Percentiles rank a stretch among this genome's conserved stretches.
Evolutionary conservation across 78 protist genomes (phyloP).

Genomic region (Anaeramoeba ignava): DNA sequence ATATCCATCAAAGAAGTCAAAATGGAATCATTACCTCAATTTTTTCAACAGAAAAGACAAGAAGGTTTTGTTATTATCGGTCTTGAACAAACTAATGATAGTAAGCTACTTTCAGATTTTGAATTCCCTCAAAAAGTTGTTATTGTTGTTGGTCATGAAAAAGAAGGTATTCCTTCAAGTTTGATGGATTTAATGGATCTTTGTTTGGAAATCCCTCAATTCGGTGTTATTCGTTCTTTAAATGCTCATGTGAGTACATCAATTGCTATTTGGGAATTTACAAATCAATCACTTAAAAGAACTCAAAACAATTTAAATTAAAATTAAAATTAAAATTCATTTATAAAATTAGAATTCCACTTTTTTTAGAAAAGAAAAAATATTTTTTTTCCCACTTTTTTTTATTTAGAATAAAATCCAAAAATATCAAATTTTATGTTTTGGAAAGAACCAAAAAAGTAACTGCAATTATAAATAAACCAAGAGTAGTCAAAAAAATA

Average conservation of each 20-base stretch:
- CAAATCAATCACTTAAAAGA: no score
- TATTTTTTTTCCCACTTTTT: no score
- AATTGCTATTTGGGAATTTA: constrained; percentile 26
- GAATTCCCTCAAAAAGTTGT: background rate
- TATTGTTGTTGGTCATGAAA: constrained; percentile 2
- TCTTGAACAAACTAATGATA: constrained; percentile 5
- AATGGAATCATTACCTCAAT: background rate
- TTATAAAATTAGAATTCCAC: no score
- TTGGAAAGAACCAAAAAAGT: no score
- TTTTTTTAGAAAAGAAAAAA: no score
- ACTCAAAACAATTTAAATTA: no score
- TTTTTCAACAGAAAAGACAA: background rate
- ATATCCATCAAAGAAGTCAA: background rate
- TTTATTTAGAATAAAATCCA: no score
- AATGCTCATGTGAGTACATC: constrained; percentile 28
- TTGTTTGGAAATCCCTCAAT: constrained; percentile 36
- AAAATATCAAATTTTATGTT: no score
- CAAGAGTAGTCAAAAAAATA: no score
- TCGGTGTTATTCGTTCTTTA: constrained; percentile 21
- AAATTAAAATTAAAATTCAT: no score
- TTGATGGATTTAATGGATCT: constrained; percentile 16
- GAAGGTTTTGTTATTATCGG: constrained; percentile 3
- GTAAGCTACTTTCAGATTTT: background rate
- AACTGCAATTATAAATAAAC: no score
- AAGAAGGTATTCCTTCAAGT: background rate